Evolutionary conservation across 257 asterid genomes (phyloP).

Genomic region (Scutellaria barbata): DNA sequence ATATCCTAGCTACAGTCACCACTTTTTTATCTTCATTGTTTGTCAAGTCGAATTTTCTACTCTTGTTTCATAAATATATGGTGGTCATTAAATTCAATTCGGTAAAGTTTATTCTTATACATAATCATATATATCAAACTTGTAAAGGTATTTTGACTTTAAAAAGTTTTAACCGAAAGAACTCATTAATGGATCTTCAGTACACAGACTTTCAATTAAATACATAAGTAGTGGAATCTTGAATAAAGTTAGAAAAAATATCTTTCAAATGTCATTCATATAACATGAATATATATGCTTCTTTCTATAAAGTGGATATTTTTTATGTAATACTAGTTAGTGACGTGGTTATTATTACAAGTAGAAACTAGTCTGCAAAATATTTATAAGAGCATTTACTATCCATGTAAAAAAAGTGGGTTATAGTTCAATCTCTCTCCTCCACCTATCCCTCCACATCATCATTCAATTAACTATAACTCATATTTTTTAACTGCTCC

Average conservation of each 20-base stretch:
- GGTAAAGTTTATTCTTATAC: too few relatives aligned
- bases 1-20: not conserved
- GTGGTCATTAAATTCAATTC: too few relatives aligned
- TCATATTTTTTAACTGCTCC: too few relatives aligned
- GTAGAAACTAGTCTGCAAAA: not conserved
- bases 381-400: not conserved
- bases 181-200: too few relatives aligned
- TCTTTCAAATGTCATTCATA: not conserved
- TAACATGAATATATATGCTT: not conserved
- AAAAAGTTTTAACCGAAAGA: too few relatives aligned
- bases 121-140: too few relatives aligned
- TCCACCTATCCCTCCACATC: too few relatives aligned
- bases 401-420: too few relatives aligned
- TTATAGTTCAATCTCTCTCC: too few relatives aligned
- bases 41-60: not conserved
- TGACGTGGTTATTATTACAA: not conserved
- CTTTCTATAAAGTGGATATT: not conserved
- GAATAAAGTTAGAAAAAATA: conserved; percentile 5
- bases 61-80: not conserved
- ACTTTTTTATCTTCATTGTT: not conserved
- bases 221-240: not conserved
- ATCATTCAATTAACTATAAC: too few relatives aligned
- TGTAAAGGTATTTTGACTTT: too few relatives aligned
- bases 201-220: not conserved
- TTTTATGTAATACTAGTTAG: not conserved